Percentiles rank a stretch among this genome's conserved stretches.
Conservation (phyloP, 805 yeast genomes). For the Wickerhamomyces alni region DNA sequence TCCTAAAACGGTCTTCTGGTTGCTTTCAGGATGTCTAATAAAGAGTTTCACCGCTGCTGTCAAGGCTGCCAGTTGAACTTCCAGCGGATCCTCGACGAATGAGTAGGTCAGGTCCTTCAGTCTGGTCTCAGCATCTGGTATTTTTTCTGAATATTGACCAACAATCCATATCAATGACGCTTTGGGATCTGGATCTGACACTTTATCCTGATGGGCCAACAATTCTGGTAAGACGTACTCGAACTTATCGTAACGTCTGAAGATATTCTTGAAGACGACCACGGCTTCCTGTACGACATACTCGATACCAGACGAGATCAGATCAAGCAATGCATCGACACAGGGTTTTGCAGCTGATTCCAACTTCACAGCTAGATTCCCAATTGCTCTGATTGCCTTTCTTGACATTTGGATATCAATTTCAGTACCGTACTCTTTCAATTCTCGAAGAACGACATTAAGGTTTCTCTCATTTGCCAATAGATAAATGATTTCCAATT, state of each 20-base stretch:
- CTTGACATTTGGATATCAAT: conserved; percentile 82
- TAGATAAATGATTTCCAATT: conserved; percentile 77
- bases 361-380: conserved; percentile 78
- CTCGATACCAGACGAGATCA: conserved; percentile 59
- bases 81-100: conserved; percentile 59
- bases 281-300: conserved; percentile 78
- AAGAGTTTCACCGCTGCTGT: conserved; percentile 73
- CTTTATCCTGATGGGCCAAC: conserved; percentile 38
- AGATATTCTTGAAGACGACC: conserved; percentile 67
- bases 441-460: conserved; percentile 58
- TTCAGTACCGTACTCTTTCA: conserved; percentile 83
- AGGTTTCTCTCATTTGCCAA: conserved; percentile 65
- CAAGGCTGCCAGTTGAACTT: conserved; percentile 67
- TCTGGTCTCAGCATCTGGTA: conserved; percentile 35
- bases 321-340: conserved; percentile 52
- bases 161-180: conserved; percentile 78
- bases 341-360: conserved; percentile 57
- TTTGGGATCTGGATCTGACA: conserved; percentile 76
- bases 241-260: conserved; percentile 68
- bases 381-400: conserved; percentile 84
- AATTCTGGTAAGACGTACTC: conserved; percentile 37
- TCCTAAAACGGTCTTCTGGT: conserved; percentile 51
- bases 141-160: conserved; percentile 57
- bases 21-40: conserved; percentile 45
- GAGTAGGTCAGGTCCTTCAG: conserved; percentile 37